These are phyloP conservation scores for Penicillium occitanis DNA, from an alignment of 2,329 filamentous ascomycete species.

Conservation along the genomic window DNA sequence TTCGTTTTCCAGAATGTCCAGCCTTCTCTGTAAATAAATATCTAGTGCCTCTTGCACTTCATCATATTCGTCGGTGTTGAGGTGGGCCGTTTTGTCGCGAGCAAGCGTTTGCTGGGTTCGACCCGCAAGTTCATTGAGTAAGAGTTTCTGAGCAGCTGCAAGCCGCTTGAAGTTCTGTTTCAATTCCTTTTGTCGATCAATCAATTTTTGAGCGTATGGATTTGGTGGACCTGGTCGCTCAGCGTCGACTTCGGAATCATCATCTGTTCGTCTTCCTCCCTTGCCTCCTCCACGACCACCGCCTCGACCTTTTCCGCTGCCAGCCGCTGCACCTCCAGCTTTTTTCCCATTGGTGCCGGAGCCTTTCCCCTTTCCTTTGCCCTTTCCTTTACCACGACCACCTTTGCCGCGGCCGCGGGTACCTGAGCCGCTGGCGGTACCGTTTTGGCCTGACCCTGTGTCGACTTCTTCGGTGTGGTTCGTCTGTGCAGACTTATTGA, in stretches of 20 bases:
- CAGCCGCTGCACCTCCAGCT: constrained; percentile 25
- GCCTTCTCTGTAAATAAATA: constrained; percentile 29
- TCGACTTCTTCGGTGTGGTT: constrained; percentile 28
- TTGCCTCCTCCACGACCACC: constrained; percentile 27
- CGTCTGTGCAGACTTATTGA: constrained; percentile 23
- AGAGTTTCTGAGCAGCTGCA: constrained; percentile 42
- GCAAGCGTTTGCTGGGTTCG: constrained; percentile 41
- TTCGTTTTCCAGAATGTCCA: constrained; percentile 33
- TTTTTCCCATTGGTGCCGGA: constrained; percentile 31
- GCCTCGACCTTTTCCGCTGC: constrained; percentile 23
- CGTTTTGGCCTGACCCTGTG: constrained; percentile 25
- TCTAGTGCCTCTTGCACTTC: constrained; percentile 37
- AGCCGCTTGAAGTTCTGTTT: constrained; percentile 44
- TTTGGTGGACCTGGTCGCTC: constrained; percentile 38
- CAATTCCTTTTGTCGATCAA: constrained; percentile 44
- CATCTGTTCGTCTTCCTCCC: constrained; percentile 32
- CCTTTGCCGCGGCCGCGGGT: constrained; percentile 34
- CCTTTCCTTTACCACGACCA: constrained; percentile 33
- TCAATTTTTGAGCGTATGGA: constrained; percentile 39
- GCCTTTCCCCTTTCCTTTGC: not conserved
- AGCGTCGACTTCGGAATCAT: constrained; percentile 31
- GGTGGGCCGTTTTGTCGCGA: constrained; percentile 44
- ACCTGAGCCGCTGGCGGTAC: constrained; percentile 20
- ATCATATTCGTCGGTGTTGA: constrained; percentile 36
- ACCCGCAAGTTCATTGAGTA: constrained; percentile 41